Evolutionary conservation across 2,329 filamentous ascomycete species (phyloP).

Genomic region (Aspergillus sp.): DNA sequence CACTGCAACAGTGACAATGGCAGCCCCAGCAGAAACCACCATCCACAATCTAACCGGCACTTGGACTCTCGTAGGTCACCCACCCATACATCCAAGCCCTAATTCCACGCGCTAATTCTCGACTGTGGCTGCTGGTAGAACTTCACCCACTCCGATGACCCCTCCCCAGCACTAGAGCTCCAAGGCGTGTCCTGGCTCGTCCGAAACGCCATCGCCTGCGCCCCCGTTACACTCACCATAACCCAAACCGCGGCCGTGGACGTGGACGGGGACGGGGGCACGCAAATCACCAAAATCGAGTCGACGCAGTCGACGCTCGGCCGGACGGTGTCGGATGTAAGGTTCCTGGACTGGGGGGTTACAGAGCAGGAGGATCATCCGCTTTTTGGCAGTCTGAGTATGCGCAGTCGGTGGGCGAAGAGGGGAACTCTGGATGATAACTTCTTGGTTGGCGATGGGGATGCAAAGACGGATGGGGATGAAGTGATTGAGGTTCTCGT

Average conservation of each 20-base stretch:
- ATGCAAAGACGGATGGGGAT: neutral
- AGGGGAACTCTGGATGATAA: neutral
- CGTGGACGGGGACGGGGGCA: neutral
- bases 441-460: neutral
- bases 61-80: neutral
- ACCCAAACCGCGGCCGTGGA: neutral
- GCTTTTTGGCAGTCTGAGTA: neutral
- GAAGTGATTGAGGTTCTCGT: neutral
- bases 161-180: neutral
- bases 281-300: neutral
- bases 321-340: neutral
- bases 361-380: neutral
- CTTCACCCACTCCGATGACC: neutral
- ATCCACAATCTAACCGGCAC: neutral
- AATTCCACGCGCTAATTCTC: no score
- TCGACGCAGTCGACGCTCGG: neutral
- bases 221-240: neutral
- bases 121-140: neutral
- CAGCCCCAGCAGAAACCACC: neutral
- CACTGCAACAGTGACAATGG: neutral
- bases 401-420: neutral
- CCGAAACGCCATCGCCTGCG: conserved; percentile 66
- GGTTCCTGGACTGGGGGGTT: neutral
- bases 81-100: neutral
- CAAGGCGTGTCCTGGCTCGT: conserved; percentile 73